phyloP scores from a whole-genome alignment of 345 rosid genomes.

The Fremontodendron californicum region DNA sequence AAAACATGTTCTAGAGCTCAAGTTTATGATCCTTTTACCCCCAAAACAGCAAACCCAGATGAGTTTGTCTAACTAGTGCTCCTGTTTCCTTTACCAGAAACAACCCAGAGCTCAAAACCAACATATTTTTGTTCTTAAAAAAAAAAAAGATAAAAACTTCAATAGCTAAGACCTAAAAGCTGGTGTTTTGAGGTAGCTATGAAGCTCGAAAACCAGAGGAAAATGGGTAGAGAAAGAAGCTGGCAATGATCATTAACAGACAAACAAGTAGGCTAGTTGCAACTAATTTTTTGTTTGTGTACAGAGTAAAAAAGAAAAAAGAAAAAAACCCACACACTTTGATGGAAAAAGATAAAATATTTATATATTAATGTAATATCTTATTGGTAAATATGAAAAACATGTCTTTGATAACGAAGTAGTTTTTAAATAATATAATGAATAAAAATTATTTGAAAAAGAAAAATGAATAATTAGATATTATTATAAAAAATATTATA shows the following conservation, averaged over 20 bases:
- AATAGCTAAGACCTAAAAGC: not conserved
- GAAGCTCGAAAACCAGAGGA: slow-evolving; percentile 8
- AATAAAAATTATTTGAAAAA: no score
- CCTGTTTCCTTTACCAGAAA: not conserved
- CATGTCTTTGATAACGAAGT: no score
- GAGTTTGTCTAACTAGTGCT: not conserved
- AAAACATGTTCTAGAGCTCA: slow-evolving; percentile 9
- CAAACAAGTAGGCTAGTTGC: not conserved
- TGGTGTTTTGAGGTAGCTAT: not conserved
- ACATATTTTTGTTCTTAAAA: not conserved
- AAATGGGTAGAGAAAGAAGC: not conserved
- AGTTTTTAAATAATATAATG: no score
- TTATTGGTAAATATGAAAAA: no score
- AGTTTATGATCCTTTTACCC: not conserved
- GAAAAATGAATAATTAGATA: no score
- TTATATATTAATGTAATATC: not conserved
- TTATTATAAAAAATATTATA: no score
- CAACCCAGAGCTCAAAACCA: slow-evolving; percentile 13
- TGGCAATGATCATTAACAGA: slow-evolving; percentile 9
- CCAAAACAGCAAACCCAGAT: slow-evolving; percentile 3
- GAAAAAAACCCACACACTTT: slow-evolving; percentile 17
- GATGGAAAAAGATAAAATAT: not conserved
- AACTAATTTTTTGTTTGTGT: not conserved
- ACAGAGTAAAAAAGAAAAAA: not conserved
- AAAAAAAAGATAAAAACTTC: not conserved